These are phyloP conservation scores for Gastrodia elata DNA, from an alignment of 106 monocot genomes.

Conservation along the genomic window DNA sequence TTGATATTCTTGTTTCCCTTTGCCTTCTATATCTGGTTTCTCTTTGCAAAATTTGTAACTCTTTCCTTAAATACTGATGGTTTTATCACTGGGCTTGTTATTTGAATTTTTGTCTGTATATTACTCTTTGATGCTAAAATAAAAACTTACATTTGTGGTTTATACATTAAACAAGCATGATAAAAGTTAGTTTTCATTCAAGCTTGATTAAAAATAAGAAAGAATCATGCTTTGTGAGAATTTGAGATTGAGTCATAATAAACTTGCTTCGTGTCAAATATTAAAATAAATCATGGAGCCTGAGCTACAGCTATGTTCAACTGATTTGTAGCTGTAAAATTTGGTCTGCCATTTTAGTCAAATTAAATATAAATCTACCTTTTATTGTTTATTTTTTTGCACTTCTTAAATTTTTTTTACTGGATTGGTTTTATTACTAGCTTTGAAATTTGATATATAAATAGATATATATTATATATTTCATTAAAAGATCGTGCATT, in stretches of 20 bases:
- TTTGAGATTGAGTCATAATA: neutral
- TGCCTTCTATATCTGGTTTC: too few species aligned
- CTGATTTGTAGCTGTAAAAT: too few species aligned
- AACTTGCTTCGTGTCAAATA: neutral
- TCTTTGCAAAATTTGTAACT: too few species aligned
- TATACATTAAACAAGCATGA: too few species aligned
- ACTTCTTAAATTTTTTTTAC: neutral
- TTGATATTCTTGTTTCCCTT: too few species aligned
- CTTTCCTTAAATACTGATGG: too few species aligned
- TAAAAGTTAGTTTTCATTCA: neutral
- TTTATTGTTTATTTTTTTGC: neutral
- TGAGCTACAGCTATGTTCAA: too few species aligned
- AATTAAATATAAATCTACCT: neutral
- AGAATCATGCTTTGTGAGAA: neutral
- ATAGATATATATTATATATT: neutral
- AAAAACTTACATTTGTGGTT: too few species aligned
- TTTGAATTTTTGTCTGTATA: too few species aligned
- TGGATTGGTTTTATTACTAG: neutral
- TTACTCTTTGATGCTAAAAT: too few species aligned
- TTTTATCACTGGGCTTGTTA: too few species aligned
- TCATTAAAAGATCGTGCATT: neutral
- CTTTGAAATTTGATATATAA: neutral
- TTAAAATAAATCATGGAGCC: neutral
- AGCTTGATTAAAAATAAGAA: neutral
- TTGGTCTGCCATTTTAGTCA: neutral